Base-by-base conservation (phyloP, 2,329 filamentous ascomycete genomes). In the Colletotrichum camelliae region DNA sequence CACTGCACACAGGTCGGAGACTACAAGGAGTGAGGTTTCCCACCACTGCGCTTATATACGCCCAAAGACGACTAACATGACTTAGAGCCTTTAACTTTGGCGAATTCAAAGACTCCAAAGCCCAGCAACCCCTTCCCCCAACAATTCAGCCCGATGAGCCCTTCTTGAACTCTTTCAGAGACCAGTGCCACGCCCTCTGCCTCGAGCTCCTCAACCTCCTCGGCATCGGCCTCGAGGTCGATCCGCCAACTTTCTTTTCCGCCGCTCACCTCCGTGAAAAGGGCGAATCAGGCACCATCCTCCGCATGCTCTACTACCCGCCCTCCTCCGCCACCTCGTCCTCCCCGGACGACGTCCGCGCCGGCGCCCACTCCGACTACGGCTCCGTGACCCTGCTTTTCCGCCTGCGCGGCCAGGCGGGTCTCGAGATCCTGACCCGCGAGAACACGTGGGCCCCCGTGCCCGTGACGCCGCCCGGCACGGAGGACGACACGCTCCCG, bases 311-410 rank as follows among this genome's bases (percentile, higher is more conserved):
- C 2, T 91, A 92, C 84, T 96, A 95, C 84, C 94, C 94, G 1
- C 89, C 91, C 2, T 86, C 83, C 7, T 82, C 81, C 52, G 80
- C 84, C 10, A 87, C 87, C 9, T 80, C 83, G 13, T 80, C 83
- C 13, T 84, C 92, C 39, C 68, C 81, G 77, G 81, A 86, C 70
- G 94, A 96, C 81, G 91, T 98, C 76, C 93, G 96, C 33, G 96
- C 96, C 8, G 97, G 96, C 73, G 96, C 96, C 0, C 96, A 98
- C 84, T 96, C 94, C 6, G 96, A 98, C 86, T 98, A 98, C 85
- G 92, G 92, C 72, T 91, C 89, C 75, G 85, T 93, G 74, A 93
- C 92, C 2, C 87, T 93, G n/a, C 90, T 98, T 13, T 98, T 99
- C 88, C 95, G 97, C 79, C 91, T 96, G 3, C 91, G 91, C 1